Percentiles rank a stretch among this genome's conserved stretches.
phyloP scores from a whole-genome alignment of 2,329 filamentous ascomycete genomes.

The Phyllosticta citribraziliensis region DNA sequence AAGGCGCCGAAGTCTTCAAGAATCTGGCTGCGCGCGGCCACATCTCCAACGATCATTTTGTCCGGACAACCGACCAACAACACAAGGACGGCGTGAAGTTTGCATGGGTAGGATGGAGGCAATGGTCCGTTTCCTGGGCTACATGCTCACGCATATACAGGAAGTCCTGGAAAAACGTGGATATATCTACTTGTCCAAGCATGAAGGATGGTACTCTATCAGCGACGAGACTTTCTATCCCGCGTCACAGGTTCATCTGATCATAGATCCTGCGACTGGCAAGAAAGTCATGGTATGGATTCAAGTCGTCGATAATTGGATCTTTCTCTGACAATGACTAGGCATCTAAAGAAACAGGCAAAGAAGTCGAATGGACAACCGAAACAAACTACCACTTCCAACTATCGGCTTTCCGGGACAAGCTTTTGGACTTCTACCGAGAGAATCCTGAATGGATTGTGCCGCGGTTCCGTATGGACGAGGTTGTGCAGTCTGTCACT shows the following conservation, averaged over 20 bases:
- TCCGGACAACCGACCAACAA: constrained; percentile 76
- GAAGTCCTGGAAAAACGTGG: constrained; percentile 63
- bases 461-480: constrained; percentile 62
- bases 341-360: constrained; percentile 74
- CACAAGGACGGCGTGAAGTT: constrained; percentile 80
- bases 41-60: constrained; percentile 74
- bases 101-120: constrained; percentile 57
- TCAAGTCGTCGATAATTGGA: neutral
- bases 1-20: constrained; percentile 69
- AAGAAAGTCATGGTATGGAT: constrained; percentile 60
- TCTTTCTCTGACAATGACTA: constrained; percentile 14
- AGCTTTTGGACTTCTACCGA: constrained; percentile 67
- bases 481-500: constrained; percentile 67
- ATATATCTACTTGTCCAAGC: constrained; percentile 74
- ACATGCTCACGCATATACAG: constrained; percentile 22
- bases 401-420: constrained; percentile 71
- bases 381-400: constrained; percentile 94
- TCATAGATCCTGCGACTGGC: constrained; percentile 70
- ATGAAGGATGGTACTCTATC: constrained; percentile 93
- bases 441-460: constrained; percentile 69
- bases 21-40: constrained; percentile 59
- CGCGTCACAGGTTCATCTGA: constrained; percentile 59
- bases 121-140: neutral
- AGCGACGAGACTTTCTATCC: constrained; percentile 97
- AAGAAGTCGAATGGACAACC: constrained; percentile 87